Conservation (phyloP, 2,329 filamentous ascomycete genomes). For the Clarireedia paspali region DNA sequence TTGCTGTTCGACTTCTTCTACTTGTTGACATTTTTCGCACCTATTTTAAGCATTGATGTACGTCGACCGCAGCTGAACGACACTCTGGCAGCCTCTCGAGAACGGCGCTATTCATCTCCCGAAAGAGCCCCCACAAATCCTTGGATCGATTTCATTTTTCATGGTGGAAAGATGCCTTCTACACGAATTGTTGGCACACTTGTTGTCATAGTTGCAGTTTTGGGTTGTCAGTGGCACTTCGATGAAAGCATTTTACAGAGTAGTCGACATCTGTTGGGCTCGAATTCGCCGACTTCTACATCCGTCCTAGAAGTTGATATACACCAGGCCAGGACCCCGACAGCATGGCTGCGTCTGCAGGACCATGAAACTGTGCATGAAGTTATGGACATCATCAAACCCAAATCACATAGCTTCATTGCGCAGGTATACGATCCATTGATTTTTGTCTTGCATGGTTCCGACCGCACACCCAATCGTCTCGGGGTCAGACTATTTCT, state of each 20-base stretch:
- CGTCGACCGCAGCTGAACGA: conserved; percentile 69
- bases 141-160: conserved; percentile 55
- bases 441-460: conserved; percentile 62
- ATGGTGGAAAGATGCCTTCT: conserved; percentile 58
- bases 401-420: conserved; percentile 61
- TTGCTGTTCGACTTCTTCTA: conserved; percentile 72
- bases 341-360: conserved; percentile 68
- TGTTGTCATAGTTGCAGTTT: conserved; percentile 63
- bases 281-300: conserved; percentile 15
- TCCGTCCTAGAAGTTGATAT: conserved; percentile 48
- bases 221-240: conserved; percentile 72
- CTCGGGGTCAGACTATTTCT: conserved; percentile 40
- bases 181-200: conserved; percentile 69
- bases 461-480: conserved; percentile 51
- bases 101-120: conserved; percentile 18
- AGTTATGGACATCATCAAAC: conserved; percentile 69
- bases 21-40: conserved; percentile 70
- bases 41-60: conserved; percentile 73
- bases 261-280: neutral
- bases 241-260: conserved; percentile 39
- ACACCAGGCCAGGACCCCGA: conserved; percentile 68
- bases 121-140: conserved; percentile 31
- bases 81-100: conserved; percentile 39
- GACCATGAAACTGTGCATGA: conserved; percentile 73
- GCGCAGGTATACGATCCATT: conserved; percentile 69